These are phyloP conservation scores for Baorangia bicolor DNA, from an alignment of 768 basidiomycete genomes.

Conservation along the genomic window DNA sequence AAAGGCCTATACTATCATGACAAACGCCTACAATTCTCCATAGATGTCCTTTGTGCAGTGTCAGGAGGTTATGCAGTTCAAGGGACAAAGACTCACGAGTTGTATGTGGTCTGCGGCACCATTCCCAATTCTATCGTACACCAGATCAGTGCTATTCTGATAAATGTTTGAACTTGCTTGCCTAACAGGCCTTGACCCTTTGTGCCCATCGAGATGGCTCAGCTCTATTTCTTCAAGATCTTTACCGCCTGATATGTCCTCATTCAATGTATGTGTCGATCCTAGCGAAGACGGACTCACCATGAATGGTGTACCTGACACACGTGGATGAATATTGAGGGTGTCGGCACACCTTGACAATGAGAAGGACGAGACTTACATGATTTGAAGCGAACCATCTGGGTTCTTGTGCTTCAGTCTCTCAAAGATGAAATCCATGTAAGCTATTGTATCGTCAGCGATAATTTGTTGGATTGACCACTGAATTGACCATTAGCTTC, in stretches of 20 bases:
- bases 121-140: constrained; percentile 71
- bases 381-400: constrained; percentile 92
- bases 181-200: constrained; percentile 81
- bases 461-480: background rate
- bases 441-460: constrained; percentile 45
- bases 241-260: constrained; percentile 50
- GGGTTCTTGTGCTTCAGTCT: constrained; percentile 80
- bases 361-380: constrained; percentile 42
- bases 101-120: constrained; percentile 95
- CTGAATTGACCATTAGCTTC: constrained; percentile 75
- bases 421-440: constrained; percentile 89
- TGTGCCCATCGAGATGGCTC: constrained; percentile 83
- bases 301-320: constrained; percentile 81
- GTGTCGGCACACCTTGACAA: background rate
- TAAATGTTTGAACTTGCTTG: constrained; percentile 12
- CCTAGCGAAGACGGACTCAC: constrained; percentile 33
- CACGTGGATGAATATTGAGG: background rate
- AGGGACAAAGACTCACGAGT: constrained; percentile 46
- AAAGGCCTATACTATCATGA: background rate
- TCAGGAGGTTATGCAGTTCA: background rate
- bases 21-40: constrained; percentile 69
- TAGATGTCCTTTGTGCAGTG: constrained; percentile 79
- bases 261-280: background rate
- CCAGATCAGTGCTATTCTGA: background rate
- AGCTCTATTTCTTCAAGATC: constrained; percentile 85